Base-by-base conservation (phyloP, 2,329 filamentous ascomycete genomes). In the Aspergillus aculeatinus region DNA sequence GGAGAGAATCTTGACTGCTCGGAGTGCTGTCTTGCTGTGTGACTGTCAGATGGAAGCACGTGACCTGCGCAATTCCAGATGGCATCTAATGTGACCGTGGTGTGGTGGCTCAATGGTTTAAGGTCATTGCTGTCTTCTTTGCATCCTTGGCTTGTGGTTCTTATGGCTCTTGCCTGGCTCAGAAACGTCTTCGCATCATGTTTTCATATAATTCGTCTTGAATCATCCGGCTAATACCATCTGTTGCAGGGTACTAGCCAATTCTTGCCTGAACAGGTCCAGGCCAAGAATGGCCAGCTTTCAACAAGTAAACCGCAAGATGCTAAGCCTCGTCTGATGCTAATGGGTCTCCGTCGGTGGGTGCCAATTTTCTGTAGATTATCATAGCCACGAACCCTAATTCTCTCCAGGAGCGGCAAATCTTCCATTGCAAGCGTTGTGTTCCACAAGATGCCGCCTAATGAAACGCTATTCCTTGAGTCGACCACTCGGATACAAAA, bases 371-470 rank as follows among this genome's bases (percentile, higher is more conserved):
- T 48, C 16, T 33, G 3, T 7, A 3, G 3, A 7, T 21, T 5
- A 10, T 2, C 23, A 12, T 48, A 25, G 5, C 33, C 9, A 14
- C 14, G 21, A 25, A 19, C 60, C 27, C 58, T 72, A 56, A 76
- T 58, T 35, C 16, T 57, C 25, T 65, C 27, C 67, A 99, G 95
- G 80, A 97, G 93, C 73, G 95, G 95, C 62, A 99, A 99, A 75
- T 98, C 95, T 0, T 99, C 95, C 5, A 98, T 99, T 73, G 95
- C 93, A 27, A 98, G 92, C 72, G 96, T 99, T 51, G 94, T 99
- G n/a, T 98, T 99, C 72, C 93, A 98, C 78, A 99, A 99, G 75
- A 88, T 98, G 72, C 92, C 94, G 3, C 93, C 95, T 2, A 96
- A 91, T 68, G 96, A 99, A 79, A 98, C 95, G 0, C 80, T 99